These are phyloP conservation scores for Heritiera fomes DNA, from an alignment of 345 rosid genomes.

Conservation along the genomic window DNA sequence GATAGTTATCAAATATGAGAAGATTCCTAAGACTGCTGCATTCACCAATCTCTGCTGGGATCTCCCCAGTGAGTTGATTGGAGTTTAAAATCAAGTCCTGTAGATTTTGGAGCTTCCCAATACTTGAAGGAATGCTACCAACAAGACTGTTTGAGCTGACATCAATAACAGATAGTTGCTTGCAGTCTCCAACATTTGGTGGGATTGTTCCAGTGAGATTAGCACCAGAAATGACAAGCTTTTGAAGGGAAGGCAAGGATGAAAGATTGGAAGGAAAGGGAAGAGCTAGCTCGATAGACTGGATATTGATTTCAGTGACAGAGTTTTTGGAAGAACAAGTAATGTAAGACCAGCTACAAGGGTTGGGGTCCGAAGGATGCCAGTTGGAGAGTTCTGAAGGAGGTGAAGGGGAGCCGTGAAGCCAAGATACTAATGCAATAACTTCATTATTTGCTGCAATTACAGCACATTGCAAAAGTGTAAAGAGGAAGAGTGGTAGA, in stretches of 20 bases:
- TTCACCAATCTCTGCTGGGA: slow-evolving; percentile 66
- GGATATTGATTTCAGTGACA: slow-evolving; percentile 60
- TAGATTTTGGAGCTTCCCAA: slow-evolving; percentile 68
- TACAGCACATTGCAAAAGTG: slow-evolving; percentile 27
- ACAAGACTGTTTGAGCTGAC: slow-evolving; percentile 70
- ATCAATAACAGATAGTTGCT: slow-evolving; percentile 43
- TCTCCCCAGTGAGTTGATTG: slow-evolving; percentile 62
- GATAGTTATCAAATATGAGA: slow-evolving; percentile 58
- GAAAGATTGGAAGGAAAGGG: slow-evolving; percentile 60
- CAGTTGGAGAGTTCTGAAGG: slow-evolving; percentile 51
- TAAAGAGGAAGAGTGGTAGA: slow-evolving; percentile 28
- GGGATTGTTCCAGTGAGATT: slow-evolving; percentile 71
- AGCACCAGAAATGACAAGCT: slow-evolving; percentile 53
- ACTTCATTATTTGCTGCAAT: slow-evolving; percentile 50
- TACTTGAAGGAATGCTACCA: slow-evolving; percentile 66
- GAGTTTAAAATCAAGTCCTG: slow-evolving; percentile 68
- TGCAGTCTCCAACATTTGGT: slow-evolving; percentile 51
- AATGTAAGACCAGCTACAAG: slow-evolving; percentile 69
- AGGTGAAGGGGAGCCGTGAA: slow-evolving; percentile 41
- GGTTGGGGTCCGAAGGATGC: slow-evolving; percentile 60
- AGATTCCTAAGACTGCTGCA: slow-evolving; percentile 63
- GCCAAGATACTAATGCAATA: slow-evolving; percentile 50
- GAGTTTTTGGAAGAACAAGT: slow-evolving; percentile 48
- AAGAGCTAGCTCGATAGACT: slow-evolving; percentile 55
- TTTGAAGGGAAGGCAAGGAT: slow-evolving; percentile 51